Conservation (phyloP, 495 filamentous ascomycete species). For the Parmelia sp. region DNA sequence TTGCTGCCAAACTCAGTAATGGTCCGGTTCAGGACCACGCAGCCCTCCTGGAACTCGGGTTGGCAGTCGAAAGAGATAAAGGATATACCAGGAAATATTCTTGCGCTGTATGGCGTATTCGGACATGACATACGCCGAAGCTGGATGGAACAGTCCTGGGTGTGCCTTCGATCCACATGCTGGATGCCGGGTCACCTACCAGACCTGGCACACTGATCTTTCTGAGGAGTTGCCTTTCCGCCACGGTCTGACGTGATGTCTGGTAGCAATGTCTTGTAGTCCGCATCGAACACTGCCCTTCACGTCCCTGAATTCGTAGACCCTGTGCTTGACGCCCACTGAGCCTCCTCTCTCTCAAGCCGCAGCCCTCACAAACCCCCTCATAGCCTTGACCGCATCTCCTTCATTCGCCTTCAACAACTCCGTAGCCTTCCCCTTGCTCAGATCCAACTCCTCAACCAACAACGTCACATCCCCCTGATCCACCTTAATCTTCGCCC, state of each 20-base stretch:
- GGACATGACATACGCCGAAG: no score
- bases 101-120: no score
- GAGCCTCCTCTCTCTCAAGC: background rate
- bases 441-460: conserved; percentile 72
- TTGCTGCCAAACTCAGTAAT: background rate
- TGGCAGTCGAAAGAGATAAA: no score
- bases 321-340: background rate
- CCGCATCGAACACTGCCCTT: no score
- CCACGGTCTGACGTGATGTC: background rate
- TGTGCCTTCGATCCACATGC: no score
- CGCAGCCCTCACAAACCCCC: conserved; percentile 48
- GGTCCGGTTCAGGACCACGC: no score
- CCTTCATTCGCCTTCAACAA: conserved; percentile 74
- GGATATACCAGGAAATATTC: no score
- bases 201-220: background rate
- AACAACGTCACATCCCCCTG: conserved; percentile 59
- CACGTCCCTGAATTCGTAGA: background rate
- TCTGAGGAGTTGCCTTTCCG: background rate
- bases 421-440: conserved; percentile 76
- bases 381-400: conserved; percentile 64
- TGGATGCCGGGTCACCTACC: no score
- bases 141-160: no score
- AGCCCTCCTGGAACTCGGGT: no score
- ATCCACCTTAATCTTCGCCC: conserved; percentile 56
- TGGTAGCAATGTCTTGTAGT: background rate